Evolutionary conservation across 371 early-diverging fungal species (phyloP).

Genomic region (Fennellomyces sp.): DNA sequence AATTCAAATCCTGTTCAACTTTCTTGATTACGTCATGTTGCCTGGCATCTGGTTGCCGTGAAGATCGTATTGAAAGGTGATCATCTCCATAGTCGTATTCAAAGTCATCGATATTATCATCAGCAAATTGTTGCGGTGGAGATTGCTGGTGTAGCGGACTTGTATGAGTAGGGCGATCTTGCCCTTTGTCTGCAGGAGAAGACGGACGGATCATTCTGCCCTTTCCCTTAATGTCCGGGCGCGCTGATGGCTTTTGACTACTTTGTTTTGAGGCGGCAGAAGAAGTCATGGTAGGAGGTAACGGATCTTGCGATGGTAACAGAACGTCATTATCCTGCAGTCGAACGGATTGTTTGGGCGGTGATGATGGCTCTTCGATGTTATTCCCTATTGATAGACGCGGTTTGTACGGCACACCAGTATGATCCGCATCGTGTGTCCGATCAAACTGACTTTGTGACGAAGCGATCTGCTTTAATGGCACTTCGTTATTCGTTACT

Average conservation of each 20-base stretch:
- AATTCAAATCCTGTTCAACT: background rate
- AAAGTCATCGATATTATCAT: constrained; percentile 4
- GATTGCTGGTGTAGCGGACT: background rate
- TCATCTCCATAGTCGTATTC: constrained; percentile 5
- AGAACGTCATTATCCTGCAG: too few relatives aligned
- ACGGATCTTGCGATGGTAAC: too few relatives aligned
- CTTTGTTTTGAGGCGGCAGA: background rate
- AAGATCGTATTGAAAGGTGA: background rate
- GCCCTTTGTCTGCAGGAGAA: background rate
- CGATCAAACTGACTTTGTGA: too few relatives aligned
- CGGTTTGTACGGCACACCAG: too few relatives aligned
- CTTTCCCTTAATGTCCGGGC: background rate
- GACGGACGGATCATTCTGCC: background rate
- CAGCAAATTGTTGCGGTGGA: background rate
- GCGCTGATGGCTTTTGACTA: background rate
- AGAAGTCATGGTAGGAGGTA: too few relatives aligned
- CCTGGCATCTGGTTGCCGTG: background rate
- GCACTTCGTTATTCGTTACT: too few relatives aligned
- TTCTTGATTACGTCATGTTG: background rate
- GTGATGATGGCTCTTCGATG: too few relatives aligned
- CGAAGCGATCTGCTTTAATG: too few relatives aligned
- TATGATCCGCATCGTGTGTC: too few relatives aligned
- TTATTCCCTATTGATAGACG: too few relatives aligned
- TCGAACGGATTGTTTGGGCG: too few relatives aligned
- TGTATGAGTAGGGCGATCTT: background rate